Evolutionary conservation across 1,284 basidiomycete genomes (phyloP), one percentile per base, ranked within the genome.

Genomic region (Meira miltonrushii): DNA sequence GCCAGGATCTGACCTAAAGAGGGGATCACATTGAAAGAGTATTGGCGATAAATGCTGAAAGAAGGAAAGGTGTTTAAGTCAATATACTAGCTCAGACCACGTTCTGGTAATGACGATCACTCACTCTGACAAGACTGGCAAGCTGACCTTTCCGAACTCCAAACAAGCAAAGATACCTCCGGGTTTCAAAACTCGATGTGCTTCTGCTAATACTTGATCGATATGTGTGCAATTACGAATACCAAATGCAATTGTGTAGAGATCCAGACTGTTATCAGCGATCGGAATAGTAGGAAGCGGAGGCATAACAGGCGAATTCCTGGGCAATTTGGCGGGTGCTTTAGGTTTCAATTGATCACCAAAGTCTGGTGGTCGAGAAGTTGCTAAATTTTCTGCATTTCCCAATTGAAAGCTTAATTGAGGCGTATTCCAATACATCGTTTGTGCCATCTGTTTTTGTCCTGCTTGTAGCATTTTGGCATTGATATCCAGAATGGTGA

Each of bases 231-330:
- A 95, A 79, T 99, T 99, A 54, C 95, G 85, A 69, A 98, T 98
- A 38, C 95, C 94, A 77, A 99, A 99, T 0, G 95, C 92, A 75
- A 99, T 97, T 21, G 95, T 99, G 82, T 96, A 99, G 15, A 97
- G 82, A 80, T 99, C 93, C 67, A 95, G 90, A 81, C 77, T 92
- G 88, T 65, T 85, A 56, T 64, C 62, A 7, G 66, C 52, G 38
- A 75, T 69, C 15, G 70, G 68, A 58, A 72, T 58, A 61, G 68
- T 71, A 33, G 64, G 59, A 6, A 77, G 67, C 11, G 72, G 67
- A 19, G 75, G 75, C 3, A 77, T 62, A 28, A 58, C 56, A 3
- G 69, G 68, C 33, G 58, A 57, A 70, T 60, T 73, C 47, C 65
- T 61, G 58, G 58, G 57, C 39, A 64, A 60, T 37, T 54, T 48